Evolutionary conservation across 139 green algal species (phyloP).

Genomic region (Limnomonas spitsbergensis): DNA sequence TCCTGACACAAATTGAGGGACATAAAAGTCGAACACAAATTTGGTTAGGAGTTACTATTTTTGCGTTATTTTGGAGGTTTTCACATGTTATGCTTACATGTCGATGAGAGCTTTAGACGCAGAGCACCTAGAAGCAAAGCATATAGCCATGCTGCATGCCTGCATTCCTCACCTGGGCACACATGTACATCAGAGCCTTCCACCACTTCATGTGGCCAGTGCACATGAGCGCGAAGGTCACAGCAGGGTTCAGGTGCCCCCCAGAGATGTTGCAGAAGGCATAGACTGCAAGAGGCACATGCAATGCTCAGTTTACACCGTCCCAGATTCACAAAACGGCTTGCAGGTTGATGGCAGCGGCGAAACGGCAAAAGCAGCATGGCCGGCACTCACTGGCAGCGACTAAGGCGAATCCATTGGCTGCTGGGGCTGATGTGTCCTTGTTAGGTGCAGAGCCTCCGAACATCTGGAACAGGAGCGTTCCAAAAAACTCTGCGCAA

Average conservation of each 20-base stretch:
- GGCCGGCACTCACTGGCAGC: slow-evolving; percentile 21
- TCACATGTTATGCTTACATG: too few species aligned
- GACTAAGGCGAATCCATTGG: slow-evolving; percentile 59
- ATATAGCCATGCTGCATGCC: too few species aligned
- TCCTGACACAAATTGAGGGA: too few species aligned
- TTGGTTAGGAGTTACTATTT: too few species aligned
- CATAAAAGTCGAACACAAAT: too few species aligned
- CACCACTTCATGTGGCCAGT: slow-evolving; percentile 71
- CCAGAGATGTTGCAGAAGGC: slow-evolving; percentile 67
- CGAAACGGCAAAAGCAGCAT: not conserved
- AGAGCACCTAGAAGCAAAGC: too few species aligned
- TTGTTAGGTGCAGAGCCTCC: slow-evolving; percentile 53
- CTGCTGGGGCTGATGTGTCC: slow-evolving; percentile 50
- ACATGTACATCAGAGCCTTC: slow-evolving; percentile 64
- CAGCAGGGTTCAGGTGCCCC: slow-evolving; percentile 72
- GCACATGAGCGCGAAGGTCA: slow-evolving; percentile 70
- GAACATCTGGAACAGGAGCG: slow-evolving; percentile 59
- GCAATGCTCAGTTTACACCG: not conserved
- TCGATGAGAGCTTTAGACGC: too few species aligned
- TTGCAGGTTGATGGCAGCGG: not conserved
- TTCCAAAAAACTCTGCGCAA: slow-evolving; percentile 49
- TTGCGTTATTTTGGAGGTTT: too few species aligned
- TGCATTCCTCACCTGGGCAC: slow-evolving; percentile 63
- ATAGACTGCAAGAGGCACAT: slow-evolving; percentile 58
- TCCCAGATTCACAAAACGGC: not conserved